phyloP scores from a whole-genome alignment of 176 grass and related monocot genomes.

The Triticum monococcum region DNA sequence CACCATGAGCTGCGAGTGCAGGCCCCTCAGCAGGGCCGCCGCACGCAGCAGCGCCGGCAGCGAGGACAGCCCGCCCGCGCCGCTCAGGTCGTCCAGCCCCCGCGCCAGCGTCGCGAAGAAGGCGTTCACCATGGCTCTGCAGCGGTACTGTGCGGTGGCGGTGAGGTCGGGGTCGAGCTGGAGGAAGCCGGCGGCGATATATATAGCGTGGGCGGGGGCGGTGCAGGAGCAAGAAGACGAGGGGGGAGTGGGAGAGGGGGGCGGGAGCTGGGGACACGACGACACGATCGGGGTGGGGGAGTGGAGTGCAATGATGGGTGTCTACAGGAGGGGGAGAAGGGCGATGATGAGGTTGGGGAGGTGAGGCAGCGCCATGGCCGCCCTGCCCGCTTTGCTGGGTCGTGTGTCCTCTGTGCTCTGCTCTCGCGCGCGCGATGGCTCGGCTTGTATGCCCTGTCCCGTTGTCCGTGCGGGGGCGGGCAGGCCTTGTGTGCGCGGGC shows the following conservation, averaged over 20 bases:
- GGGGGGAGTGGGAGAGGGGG: neutral
- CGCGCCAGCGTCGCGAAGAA: slow-evolving; percentile 77
- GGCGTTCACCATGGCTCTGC: slow-evolving; percentile 54
- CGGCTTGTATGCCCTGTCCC: neutral
- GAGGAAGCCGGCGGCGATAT: slow-evolving; percentile 3
- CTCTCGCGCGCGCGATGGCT: neutral
- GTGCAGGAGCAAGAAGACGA: slow-evolving; percentile 12
- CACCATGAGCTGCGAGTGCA: slow-evolving; percentile 74
- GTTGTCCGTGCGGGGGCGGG: neutral
- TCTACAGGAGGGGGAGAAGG: slow-evolving; percentile 66
- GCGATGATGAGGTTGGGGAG: slow-evolving; percentile 56
- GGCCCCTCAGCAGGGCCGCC: slow-evolving; percentile 50
- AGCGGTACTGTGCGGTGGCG: neutral
- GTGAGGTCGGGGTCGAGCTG: neutral
- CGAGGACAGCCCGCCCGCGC: slow-evolving; percentile 43
- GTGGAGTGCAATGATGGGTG: slow-evolving; percentile 74
- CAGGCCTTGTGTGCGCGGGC: slow-evolving; percentile 21
- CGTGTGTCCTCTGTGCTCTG: neutral
- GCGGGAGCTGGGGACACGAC: slow-evolving; percentile 10
- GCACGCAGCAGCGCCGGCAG: slow-evolving; percentile 55
- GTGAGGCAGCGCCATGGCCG: slow-evolving; percentile 41
- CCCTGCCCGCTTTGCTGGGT: slow-evolving; percentile 19
- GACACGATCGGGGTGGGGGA: slow-evolving; percentile 3
- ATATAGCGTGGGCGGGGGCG: neutral
- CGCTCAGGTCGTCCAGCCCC: slow-evolving; percentile 73